Base-by-base conservation (phyloP, 2,329 filamentous ascomycete species). In the Domatiomyces catenatus region DNA sequence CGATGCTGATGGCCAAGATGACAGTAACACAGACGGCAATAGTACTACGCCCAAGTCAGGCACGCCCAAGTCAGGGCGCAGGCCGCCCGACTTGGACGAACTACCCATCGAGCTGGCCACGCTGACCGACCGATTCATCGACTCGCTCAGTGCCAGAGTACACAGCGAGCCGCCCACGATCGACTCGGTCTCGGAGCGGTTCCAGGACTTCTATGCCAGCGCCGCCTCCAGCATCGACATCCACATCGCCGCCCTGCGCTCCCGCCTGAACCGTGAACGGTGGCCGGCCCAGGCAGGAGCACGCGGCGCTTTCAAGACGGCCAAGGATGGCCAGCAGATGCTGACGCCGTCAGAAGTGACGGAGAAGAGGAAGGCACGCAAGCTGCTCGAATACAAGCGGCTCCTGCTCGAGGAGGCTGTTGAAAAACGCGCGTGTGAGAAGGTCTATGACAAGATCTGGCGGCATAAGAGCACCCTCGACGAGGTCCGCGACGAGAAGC, bases 21-120 rank as follows among this genome's bases (percentile, higher is more conserved):
- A 15, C 32, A 39, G 32, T 12, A 39, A 15, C 10, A 15, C 10
- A 12, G 32, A 39, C 32, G 12, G 10, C 32, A 39, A 15, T 12
- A 39, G 15, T 15, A 39, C 12, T 4, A 46, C 43, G 20, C 8
- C 28, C 6, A 50, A 17, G 7, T n/a, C 46, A 61, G 8, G 20
- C 17, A 49, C n/a, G 42, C 22, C 15, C 62, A 66, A 46, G 7
- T 63, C 65, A 17, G 58, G 61, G 15, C 62, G 62, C 49, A 51
- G 72, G 10, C 71, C 84, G 2, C 77, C 86, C 55, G 82, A 86
- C 51, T 82, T 92, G 56, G 86, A 94, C 60, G 85, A 94, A 62
- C 79, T 98, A 43, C 92, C 92, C 12, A 92, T 95, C 61, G 92
- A 98, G 74, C 78, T 98, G 52, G 77, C 92, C 52, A 92, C 86